phyloP scores from a whole-genome alignment of 768 basidiomycete species.

The Mycena capillaripes region DNA sequence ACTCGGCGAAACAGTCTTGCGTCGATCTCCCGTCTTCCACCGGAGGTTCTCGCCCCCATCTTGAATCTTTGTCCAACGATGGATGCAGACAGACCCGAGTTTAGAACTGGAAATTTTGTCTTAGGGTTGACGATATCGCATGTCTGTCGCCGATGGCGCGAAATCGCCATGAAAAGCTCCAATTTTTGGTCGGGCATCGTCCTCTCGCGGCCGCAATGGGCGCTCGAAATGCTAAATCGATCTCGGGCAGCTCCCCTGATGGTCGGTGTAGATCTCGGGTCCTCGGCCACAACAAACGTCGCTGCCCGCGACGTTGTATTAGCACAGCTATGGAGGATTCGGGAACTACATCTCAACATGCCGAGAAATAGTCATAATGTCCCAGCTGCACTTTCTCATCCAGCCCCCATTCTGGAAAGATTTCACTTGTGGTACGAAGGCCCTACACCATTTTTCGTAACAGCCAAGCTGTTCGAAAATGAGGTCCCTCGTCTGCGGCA shows the following conservation, averaged over 20 bases:
- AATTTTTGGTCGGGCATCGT: slow-evolving; percentile 26
- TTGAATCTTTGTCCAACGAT: slow-evolving; percentile 9
- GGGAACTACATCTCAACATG: slow-evolving; percentile 6
- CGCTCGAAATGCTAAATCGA: slow-evolving; percentile 23
- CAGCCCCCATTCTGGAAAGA: slow-evolving; percentile 20
- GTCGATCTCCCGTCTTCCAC: slow-evolving; percentile 13
- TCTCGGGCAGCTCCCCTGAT: slow-evolving; percentile 15
- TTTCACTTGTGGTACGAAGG: background rate
- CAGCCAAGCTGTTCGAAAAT: slow-evolving; percentile 1
- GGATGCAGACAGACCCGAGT: background rate
- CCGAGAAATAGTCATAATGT: background rate
- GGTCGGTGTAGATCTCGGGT: background rate
- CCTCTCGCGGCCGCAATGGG: slow-evolving; percentile 26
- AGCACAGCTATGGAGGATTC: slow-evolving; percentile 21
- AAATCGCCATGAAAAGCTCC: slow-evolving; percentile 6
- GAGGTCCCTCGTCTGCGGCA: slow-evolving; percentile 12
- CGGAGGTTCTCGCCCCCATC: slow-evolving; percentile 26
- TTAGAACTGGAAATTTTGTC: slow-evolving; percentile 7
- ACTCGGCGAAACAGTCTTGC: slow-evolving; percentile 25
- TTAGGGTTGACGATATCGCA: background rate
- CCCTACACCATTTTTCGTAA: background rate
- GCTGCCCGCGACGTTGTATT: slow-evolving; percentile 13
- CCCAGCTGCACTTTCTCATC: background rate
- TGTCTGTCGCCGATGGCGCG: slow-evolving; percentile 33
- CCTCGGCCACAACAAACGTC: background rate